Base-by-base conservation (phyloP, 176 grass and related monocot genomes). In the Eleusine coracana region DNA sequence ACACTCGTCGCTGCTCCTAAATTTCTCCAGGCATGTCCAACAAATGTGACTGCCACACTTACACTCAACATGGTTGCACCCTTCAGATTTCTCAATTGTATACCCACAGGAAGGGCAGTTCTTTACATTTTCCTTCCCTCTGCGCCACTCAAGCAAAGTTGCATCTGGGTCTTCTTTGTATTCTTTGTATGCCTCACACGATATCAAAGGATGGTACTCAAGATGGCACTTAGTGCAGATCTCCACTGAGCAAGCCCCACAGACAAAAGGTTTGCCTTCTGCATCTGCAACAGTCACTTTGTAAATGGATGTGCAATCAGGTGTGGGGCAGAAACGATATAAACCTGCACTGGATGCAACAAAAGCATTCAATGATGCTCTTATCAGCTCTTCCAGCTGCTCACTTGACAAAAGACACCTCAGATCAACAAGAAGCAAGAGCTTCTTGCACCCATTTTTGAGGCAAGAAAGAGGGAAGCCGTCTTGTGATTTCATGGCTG, bases 11-110 rank as follows among this genome's bases (percentile, higher is more conserved):
- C 89, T 89, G 80, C 73, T 90, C 76, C 46, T 83, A 66, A 95
- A 98, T 34, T 77, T 85, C 55, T 92, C 83, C 80, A 93, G 73
- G 83, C 92, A 98, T 37, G 78, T 75, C 96, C 96, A 98, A 48
- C 96, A 98, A 41, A 98, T 94, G 66, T 98, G 96, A 40, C 81
- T 80, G 77, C 87, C 90, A 42, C 92, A 95, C 83, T 46, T 93
- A 74, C 96, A 98, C 60, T 88, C 88, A 25, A 98, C 70, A 84
- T 98, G 96, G 78, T 98, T 85, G 87, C 96, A 98, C 13, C 96
- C 93, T 5, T 93, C 96, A 37, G 76, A 46, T 76, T 98, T 98
- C 85, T 98, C 96, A 61, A 98, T 93, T 31, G 91, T 91, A 66
- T 84, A 91, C 68, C 91, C 65, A 80, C 96, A 93, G 27, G 86